These are phyloP conservation scores for Gentiana dahurica DNA, from an alignment of 257 asterid genomes.

Conservation along the genomic window DNA sequence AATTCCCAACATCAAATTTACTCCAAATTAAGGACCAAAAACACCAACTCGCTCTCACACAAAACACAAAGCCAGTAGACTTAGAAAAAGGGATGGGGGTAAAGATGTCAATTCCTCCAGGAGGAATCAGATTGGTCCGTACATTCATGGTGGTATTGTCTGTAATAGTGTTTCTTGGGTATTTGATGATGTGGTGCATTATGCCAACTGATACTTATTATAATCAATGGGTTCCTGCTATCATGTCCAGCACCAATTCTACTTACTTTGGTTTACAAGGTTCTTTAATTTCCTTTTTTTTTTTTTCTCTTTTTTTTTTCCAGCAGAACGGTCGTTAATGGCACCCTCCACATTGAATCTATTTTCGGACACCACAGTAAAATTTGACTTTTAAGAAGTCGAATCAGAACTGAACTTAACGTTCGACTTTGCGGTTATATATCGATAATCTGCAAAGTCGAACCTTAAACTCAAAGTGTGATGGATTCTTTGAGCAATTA, in stretches of 20 bases:
- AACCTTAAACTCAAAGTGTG: no score
- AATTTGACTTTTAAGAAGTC: no score
- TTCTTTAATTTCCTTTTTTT: constrained; percentile 6
- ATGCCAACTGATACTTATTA: constrained; percentile 95
- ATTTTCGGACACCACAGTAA: no score
- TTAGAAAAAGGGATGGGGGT: neutral
- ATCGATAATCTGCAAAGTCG: no score
- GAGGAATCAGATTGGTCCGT: constrained; percentile 29
- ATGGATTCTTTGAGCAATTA: neutral
- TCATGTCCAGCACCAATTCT: constrained; percentile 58
- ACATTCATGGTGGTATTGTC: constrained; percentile 45
- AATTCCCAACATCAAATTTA: no score
- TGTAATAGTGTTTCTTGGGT: constrained; percentile 67
- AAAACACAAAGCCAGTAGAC: no score
- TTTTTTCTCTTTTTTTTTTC: no score
- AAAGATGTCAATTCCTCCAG: neutral
- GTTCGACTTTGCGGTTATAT: no score
- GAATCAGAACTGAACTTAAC: no score
- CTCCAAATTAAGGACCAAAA: no score
- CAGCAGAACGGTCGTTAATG: neutral
- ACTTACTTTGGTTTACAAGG: constrained; percentile 93
- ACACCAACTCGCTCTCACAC: no score
- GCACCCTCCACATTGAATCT: neutral
- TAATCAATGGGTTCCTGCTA: constrained; percentile 64
- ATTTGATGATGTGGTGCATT: constrained; percentile 93